A percentile compares a stretch with the other conserved stretches of the same genome.
These are phyloP conservation scores for Durio zibethinus DNA, from an alignment of 345 rosid species.

Conservation along the genomic window DNA sequence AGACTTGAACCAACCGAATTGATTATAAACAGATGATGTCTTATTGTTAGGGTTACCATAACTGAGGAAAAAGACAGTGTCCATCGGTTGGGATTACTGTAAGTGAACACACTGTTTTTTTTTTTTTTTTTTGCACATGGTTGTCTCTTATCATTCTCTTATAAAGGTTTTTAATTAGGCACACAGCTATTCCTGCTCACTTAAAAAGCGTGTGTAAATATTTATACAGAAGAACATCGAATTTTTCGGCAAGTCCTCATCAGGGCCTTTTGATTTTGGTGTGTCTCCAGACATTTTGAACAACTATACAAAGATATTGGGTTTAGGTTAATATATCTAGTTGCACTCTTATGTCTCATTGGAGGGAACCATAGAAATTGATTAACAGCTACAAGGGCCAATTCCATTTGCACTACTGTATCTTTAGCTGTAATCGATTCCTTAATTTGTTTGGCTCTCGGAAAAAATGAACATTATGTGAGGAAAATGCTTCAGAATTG, in stretches of 20 bases:
- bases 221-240: background rate
- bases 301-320: background rate
- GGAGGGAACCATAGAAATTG: background rate
- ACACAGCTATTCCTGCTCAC: no score
- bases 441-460: no score
- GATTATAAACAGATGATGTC: no score
- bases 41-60: no score
- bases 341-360: background rate
- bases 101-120: no score
- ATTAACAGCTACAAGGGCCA: background rate
- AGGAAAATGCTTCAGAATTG: background rate
- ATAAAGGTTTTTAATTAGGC: no score
- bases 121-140: no score
- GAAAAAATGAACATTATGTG: background rate
- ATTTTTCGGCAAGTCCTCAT: constrained; percentile 1
- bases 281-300: background rate
- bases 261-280: background rate
- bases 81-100: no score
- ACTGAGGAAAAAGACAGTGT: no score
- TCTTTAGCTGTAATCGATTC: background rate
- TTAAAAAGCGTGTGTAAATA: no score
- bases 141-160: no score
- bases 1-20: no score
- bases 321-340: background rate
- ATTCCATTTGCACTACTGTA: background rate